Percentiles rank a stretch among this genome's conserved stretches.
Evolutionary conservation across 2,329 filamentous ascomycete species (phyloP).

Genomic region (Colletotrichum viniferum): DNA sequence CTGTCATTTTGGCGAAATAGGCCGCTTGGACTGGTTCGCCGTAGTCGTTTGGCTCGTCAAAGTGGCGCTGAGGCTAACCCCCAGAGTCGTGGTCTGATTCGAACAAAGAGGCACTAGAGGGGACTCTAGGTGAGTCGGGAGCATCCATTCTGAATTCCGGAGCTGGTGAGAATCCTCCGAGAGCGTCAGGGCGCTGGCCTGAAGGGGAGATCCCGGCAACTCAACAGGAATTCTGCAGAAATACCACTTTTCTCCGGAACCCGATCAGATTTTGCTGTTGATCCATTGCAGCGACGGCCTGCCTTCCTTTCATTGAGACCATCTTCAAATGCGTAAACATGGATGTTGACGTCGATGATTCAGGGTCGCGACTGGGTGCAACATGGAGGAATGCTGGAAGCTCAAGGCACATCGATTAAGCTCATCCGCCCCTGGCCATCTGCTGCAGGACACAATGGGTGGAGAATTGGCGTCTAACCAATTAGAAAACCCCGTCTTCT

Average conservation of each 20-base stretch:
- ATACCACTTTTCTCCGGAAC: not conserved
- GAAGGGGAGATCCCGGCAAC: not conserved
- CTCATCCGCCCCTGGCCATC: constrained; percentile 5
- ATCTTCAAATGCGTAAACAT: not conserved
- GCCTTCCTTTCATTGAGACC: not conserved
- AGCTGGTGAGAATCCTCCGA: not conserved
- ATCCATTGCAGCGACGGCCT: not conserved
- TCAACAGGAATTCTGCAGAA: not conserved
- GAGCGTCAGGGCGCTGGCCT: not conserved
- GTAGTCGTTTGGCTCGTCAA: not conserved
- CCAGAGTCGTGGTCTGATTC: not conserved
- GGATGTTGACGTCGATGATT: not conserved
- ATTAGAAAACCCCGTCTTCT: not conserved
- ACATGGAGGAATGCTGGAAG: not conserved
- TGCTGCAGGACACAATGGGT: not conserved
- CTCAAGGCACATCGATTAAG: constrained; percentile 4
- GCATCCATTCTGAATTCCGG: not conserved
- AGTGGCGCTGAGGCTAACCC: not conserved
- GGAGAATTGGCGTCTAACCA: not conserved
- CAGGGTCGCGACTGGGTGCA: not conserved
- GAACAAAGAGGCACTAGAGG: not conserved
- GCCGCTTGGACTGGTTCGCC: not conserved
- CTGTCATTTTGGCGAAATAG: not conserved
- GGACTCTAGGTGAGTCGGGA: not conserved
- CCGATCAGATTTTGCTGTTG: not conserved